Evolutionary conservation across 1,139 yeast genomes (phyloP), one percentile per base, ranked within the genome.

Genomic region (Pichia inconspicua): DNA sequence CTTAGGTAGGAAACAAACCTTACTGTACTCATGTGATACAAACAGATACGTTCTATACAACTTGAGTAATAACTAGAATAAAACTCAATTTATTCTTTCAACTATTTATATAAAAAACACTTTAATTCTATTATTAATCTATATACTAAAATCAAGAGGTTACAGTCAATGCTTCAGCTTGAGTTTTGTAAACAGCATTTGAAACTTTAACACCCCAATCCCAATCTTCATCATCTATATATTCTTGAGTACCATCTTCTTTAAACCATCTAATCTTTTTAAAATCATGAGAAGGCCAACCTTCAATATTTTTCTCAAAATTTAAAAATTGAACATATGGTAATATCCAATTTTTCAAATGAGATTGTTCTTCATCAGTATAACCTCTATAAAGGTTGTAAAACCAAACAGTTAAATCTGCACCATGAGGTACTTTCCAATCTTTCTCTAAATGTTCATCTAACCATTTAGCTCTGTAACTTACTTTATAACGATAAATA

Each of bases 171-270:
- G 40, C 40, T 10, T 39, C 31, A 3, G 14, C 31, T 45, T 55
- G 56, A 7, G 47, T 49, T 25, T 61, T 62, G 41, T 58, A 60
- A 27, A 63, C 59, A 1, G 58, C 58, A 30, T 60, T 48, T 4
- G 64, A 54, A n/a, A 66, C 68, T 35, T 57, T 58, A 48, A 61
- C 50, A n/a, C 67, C 64, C 67, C 69, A 64, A 28, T 65, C 65
- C 71, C 71, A 67, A 37, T 57, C 53, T 5, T 57, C 55, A 51
- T 67, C 71, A 6, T 53, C 55, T 14, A 52, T 54, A 37, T 61
- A 54, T 6, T 50, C 51, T 14, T 58, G 55, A 1, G 58, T 31
- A 9, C 71, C 71, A 48, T 65, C 65, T 19, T 53, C 43, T 27
- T 56, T 51, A 43, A 65, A 57, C 22, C 48, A 45, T 43, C 66